Evolutionary conservation across 2,329 filamentous ascomycete genomes (phyloP), one percentile per base, ranked within the genome.

Genomic region (Cytospora mali): DNA sequence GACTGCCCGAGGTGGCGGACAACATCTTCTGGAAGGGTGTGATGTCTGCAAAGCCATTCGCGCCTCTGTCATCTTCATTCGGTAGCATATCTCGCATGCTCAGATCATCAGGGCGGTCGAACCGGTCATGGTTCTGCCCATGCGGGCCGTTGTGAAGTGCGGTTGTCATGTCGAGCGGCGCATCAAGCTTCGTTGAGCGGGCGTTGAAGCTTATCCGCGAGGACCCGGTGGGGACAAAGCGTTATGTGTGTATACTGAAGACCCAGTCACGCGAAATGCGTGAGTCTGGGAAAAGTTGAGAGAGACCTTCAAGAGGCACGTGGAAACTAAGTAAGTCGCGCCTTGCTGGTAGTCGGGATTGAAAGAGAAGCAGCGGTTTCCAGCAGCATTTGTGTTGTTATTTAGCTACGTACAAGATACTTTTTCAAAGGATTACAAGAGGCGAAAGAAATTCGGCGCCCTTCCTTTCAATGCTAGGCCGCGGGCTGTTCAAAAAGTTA

Each of bases 1-100:
- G 78, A 76, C 93, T 98, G 64, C 95, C 95, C 60, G 90, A 89
- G 68, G 94, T 91, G 55, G 95, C 95, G 62, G 94, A 97, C 60
- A 96, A 75, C 95, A 99, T 99, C 80, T 94, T 95, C 79, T 98
- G 94, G 14, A 84, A 77, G 25, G 93, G 84, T 6, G 93, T 93
- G 67, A 96, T 92, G 66, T 94, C 88, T 33, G 62, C 54, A 18
- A 55, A 13, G 42, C 53, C 27, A 23, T 46, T 42, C 25, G 23
- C 74, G 59, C 72, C 70, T 25, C 16, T 74, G 56, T 71, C 70
- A 39, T 77, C 76, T 66, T 74, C 70, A 31, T 73, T 68, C 4
- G 75, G 71, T 31, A 74, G 69, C 67, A 74, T 72, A 21, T 72
- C 72, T 50, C 68, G 65, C 46, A 71, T 68, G 55, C 70, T 71